These are phyloP conservation scores for Stentor roeselii DNA, from an alignment of 73 alveolate species.

Conservation along the genomic window DNA sequence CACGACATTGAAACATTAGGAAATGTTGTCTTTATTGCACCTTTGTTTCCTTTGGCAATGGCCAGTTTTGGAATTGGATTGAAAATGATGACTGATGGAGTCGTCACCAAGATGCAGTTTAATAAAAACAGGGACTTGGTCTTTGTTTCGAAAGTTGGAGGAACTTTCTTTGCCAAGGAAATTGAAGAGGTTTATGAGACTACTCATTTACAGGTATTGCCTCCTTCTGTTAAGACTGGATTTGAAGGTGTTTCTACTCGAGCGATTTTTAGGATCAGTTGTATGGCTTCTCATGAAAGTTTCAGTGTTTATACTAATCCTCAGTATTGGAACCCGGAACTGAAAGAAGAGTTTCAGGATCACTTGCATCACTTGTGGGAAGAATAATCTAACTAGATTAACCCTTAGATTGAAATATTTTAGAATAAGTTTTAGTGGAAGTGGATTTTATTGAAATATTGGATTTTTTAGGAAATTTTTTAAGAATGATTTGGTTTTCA, in stretches of 20 bases:
- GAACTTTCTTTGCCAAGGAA: background rate
- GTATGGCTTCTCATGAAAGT: slow-evolving; percentile 7
- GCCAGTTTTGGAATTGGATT: background rate
- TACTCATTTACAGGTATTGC: slow-evolving; percentile 27
- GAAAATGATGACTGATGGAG: background rate
- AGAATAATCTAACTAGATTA: no score
- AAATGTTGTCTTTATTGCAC: slow-evolving; percentile 18
- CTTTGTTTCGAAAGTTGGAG: background rate
- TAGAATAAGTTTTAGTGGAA: no score
- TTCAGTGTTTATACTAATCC: background rate
- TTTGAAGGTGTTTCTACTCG: background rate
- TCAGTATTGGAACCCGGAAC: slow-evolving; percentile 22
- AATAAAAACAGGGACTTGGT: slow-evolving; percentile 13
- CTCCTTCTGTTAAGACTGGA: slow-evolving; percentile 25
- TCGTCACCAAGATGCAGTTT: slow-evolving; percentile 8
- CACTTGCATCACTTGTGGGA: slow-evolving; percentile 1
- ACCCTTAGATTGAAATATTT: no score
- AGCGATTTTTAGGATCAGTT: background rate
- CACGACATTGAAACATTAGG: slow-evolving; percentile 12
- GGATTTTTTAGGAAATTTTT: no score
- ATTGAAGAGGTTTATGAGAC: slow-evolving; percentile 7
- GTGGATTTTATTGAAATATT: no score
- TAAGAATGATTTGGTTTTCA: no score
- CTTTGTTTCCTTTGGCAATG: background rate
- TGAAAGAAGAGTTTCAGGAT: background rate